Evolutionary conservation across 2,329 filamentous ascomycete genomes (phyloP).

Genomic region (Pseudogymnoascus sp.): DNA sequence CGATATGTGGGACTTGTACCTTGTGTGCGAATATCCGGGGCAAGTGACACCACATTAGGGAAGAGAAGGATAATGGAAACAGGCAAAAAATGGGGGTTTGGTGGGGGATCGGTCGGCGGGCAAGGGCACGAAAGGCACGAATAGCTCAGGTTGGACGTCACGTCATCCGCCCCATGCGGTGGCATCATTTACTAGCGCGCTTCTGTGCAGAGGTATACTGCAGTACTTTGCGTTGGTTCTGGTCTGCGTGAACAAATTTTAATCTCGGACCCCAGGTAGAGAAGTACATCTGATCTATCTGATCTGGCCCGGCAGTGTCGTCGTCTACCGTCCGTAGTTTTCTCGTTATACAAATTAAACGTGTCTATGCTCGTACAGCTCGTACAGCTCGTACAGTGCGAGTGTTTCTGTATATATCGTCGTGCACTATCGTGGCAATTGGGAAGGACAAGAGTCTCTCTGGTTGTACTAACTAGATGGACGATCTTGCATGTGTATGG

Average conservation of each 20-base stretch:
- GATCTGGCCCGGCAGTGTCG: too few species aligned
- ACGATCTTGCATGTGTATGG: neutral
- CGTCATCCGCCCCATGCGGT: conserved; percentile 6
- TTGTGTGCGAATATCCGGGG: conserved; percentile 4
- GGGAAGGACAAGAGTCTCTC: neutral
- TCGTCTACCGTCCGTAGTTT: neutral
- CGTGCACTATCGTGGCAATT: neutral
- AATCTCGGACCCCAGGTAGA: neutral
- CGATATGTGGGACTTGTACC: neutral
- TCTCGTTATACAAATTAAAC: neutral
- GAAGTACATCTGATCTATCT: too few species aligned
- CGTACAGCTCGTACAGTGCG: neutral
- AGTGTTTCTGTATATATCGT: neutral
- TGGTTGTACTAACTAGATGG: neutral
- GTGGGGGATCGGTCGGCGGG: neutral
- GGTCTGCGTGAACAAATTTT: neutral
- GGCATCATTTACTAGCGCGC: conserved; percentile 2
- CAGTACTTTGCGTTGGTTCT: neutral
- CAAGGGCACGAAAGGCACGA: neutral
- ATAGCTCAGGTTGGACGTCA: conserved; percentile 6
- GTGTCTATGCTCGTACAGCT: neutral
- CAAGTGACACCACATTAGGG: conserved; percentile 6
- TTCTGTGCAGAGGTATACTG: neutral
- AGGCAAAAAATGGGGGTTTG: neutral
- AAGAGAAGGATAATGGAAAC: conserved; percentile 12